phyloP scores from a whole-genome alignment of 306 rosid genomes.

The Parietaria judaica region DNA sequence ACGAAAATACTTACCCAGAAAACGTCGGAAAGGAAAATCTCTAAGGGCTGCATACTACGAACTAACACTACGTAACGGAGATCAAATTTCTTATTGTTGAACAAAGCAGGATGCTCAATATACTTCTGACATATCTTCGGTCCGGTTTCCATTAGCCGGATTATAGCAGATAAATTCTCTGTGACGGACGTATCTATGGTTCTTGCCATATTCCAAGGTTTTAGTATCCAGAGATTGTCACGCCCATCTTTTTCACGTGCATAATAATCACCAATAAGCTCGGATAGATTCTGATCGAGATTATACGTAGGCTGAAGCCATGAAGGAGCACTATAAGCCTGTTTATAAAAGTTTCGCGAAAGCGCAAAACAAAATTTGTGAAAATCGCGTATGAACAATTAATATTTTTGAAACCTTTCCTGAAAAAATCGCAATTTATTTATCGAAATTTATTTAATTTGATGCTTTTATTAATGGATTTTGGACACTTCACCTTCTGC shows the following conservation, averaged over 20 bases:
- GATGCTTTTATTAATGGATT: background rate
- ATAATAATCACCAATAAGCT: slow-evolving; percentile 75
- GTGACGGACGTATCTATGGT: slow-evolving; percentile 91
- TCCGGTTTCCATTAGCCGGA: slow-evolving; percentile 94
- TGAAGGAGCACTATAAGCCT: slow-evolving; percentile 80
- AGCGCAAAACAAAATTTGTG: background rate
- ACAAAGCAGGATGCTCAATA: slow-evolving; percentile 82
- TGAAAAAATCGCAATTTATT: too few relatives aligned
- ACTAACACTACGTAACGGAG: slow-evolving; percentile 76
- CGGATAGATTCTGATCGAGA: slow-evolving; percentile 72
- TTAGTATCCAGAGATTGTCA: slow-evolving; percentile 81
- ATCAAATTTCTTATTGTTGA: slow-evolving; percentile 83
- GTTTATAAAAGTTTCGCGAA: slow-evolving; percentile 1
- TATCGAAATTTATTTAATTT: too few relatives aligned
- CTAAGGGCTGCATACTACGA: slow-evolving; percentile 74
- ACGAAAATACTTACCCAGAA: slow-evolving; percentile 71
- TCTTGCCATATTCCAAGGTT: slow-evolving; percentile 99
- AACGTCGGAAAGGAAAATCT: slow-evolving; percentile 68
- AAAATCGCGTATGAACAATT: background rate
- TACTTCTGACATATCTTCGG: slow-evolving; percentile 97
- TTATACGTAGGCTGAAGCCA: slow-evolving; percentile 97
- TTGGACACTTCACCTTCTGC: slow-evolving; percentile 54
- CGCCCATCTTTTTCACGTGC: slow-evolving; percentile 60
- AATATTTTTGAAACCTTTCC: too few relatives aligned
- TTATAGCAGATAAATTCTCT: slow-evolving; percentile 63